Percentiles rank a stretch among this genome's conserved stretches.
These are phyloP conservation scores for Ophiostoma ulmi DNA, from an alignment of 2,329 filamentous ascomycete species.

Conservation along the genomic window DNA sequence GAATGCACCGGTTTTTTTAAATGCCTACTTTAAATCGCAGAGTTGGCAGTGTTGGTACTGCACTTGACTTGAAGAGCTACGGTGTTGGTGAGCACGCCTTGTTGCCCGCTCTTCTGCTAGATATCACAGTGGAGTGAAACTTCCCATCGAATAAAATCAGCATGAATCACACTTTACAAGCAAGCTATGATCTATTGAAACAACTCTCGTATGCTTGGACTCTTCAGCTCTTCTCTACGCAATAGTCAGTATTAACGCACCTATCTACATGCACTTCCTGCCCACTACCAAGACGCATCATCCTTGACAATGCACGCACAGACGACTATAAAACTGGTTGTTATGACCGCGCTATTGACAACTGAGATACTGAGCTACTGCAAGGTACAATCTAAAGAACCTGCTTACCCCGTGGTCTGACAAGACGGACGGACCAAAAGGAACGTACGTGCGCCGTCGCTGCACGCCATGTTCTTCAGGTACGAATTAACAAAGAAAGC, in stretches of 20 bases:
- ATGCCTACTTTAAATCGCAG: not conserved
- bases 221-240: not conserved
- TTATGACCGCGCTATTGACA: not conserved
- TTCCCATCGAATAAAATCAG: not conserved
- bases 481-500: not conserved
- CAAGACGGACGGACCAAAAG: not conserved
- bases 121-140: not conserved
- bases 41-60: not conserved
- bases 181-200: not conserved
- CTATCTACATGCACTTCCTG: not conserved
- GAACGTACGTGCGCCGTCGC: not conserved
- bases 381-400: not conserved
- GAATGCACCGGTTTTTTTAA: not conserved
- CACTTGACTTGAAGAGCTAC: not conserved
- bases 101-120: no score
- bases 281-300: not conserved
- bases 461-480: not conserved
- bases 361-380: conserved; percentile 2
- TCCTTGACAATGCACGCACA: conserved; percentile 4
- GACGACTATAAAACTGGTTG: conserved; percentile 6
- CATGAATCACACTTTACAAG: not conserved
- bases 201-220: not conserved
- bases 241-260: not conserved
- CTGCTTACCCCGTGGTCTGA: not conserved
- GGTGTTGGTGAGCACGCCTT: no score